Percentiles rank a stretch among this genome's conserved stretches.
These are phyloP conservation scores for Grigorovia humatica DNA, from an alignment of 805 yeast genomes.

Conservation along the genomic window DNA sequence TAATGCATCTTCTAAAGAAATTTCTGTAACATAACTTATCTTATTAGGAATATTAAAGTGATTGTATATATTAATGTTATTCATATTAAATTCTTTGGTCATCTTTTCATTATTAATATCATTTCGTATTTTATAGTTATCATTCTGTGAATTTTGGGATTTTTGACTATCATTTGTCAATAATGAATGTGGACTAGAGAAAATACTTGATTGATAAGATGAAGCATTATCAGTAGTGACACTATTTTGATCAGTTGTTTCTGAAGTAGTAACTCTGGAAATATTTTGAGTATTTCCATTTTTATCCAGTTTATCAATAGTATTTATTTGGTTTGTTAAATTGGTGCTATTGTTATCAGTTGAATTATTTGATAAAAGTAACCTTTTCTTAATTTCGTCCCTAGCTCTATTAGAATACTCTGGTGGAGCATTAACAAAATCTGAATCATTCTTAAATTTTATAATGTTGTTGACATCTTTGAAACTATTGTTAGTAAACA, in stretches of 20 bases:
- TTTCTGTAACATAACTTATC: conserved; percentile 12
- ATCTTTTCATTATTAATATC: background rate
- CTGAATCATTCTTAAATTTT: conserved; percentile 6
- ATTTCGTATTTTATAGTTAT: background rate
- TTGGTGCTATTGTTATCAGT: background rate
- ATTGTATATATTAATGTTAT: background rate
- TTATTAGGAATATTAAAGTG: background rate
- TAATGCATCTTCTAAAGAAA: conserved; percentile 39
- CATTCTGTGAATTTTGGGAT: background rate
- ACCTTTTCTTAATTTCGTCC: conserved; percentile 24
- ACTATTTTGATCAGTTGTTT: conserved; percentile 9
- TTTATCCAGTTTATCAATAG: too few species aligned
- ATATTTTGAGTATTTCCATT: background rate
- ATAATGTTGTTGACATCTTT: conserved; percentile 1
- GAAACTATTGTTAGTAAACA: background rate
- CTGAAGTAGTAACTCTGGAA: background rate
- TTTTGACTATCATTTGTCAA: background rate
- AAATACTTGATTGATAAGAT: conserved; percentile 20
- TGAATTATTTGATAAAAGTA: conserved; percentile 9
- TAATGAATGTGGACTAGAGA: conserved; percentile 15
- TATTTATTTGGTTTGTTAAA: too few species aligned
- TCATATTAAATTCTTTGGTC: background rate
- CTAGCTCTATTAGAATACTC: conserved; percentile 30
- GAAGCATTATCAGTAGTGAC: conserved; percentile 15
- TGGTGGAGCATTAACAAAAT: conserved; percentile 28